These are phyloP conservation scores for Hygrophoropsis aurantiaca DNA, from an alignment of 768 basidiomycete genomes.

Conservation along the genomic window DNA sequence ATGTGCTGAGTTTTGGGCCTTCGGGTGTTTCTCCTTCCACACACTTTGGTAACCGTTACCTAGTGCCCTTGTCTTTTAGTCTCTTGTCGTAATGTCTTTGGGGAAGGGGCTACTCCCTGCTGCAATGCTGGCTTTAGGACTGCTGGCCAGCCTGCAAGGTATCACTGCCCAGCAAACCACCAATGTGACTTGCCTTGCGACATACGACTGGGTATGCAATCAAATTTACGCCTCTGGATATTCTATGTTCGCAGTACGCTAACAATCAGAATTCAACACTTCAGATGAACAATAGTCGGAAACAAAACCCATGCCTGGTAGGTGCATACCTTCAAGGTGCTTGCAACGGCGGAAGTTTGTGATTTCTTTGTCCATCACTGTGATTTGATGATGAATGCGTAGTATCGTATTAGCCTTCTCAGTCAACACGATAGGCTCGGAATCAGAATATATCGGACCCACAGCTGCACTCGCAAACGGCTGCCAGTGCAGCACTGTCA, in stretches of 20 bases:
- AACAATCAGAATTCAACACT: neutral
- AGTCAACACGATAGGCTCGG: constrained; percentile 38
- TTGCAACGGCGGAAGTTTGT: constrained; percentile 43
- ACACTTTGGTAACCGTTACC: no score
- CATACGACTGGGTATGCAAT: constrained; percentile 29
- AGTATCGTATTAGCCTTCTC: constrained; percentile 31
- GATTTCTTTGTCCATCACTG: neutral
- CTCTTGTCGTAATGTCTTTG: constrained; percentile 12
- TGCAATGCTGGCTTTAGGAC: constrained; percentile 13
- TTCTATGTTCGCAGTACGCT: neutral
- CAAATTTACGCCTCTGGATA: neutral
- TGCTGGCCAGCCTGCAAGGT: constrained; percentile 16
- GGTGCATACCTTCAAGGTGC: constrained; percentile 42
- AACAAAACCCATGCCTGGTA: constrained; percentile 47
- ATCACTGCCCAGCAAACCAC: constrained; percentile 21
- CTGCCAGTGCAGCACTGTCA: constrained; percentile 58
- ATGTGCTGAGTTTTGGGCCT: no score
- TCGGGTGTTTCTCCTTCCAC: no score
- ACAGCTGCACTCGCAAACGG: constrained; percentile 21
- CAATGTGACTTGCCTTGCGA: constrained; percentile 16
- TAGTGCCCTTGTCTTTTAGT: constrained; percentile 2
- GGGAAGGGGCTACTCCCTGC: constrained; percentile 12
- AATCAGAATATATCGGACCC: constrained; percentile 33
- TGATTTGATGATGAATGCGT: constrained; percentile 8
- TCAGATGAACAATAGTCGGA: constrained; percentile 41